Base-by-base conservation (phyloP, 2,329 filamentous ascomycete species). In the Cladobotryum protrusum region DNA sequence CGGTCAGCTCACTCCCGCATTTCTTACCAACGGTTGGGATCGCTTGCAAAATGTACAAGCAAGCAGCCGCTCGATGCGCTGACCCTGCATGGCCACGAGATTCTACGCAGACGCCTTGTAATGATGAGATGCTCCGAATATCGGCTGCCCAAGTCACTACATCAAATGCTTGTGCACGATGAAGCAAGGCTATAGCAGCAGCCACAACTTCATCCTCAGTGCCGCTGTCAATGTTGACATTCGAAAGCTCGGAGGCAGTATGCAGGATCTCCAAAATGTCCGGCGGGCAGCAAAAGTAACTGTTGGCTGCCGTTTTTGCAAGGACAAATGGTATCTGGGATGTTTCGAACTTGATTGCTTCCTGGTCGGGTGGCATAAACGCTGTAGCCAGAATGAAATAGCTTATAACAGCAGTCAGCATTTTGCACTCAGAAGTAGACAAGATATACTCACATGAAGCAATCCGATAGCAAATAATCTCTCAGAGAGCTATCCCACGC, bases 381-480 rank as follows among this genome's bases (percentile, higher is more conserved):
- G 71, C 70, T 1, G 74, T 73, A 2, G 67, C 72, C 17, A 75
- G 58, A 41, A 76, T 71, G 42, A 71, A 72, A 54, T 75, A 76
- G 37, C 69, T 72, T 32, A 1, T 13, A 15, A 19, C 36, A 11
- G 5, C 39, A 20, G 17, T 47, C 34, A 50, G 34, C n/a, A n/a
- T 3, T 3, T 17, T 33, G 12, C 2, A n/a, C 32, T 14, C 7
- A 32, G 1, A 18, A 12, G 24, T 29, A 33, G 1, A 13, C 37
- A 17, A 52, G 33, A 19, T 8, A 17, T 15, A 61, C 68, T 57
- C 54, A 72, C 59, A 73, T 72, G 47, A 76, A 71, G 55, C 71
- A 76, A 54, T 77, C 74, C 1, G 73, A 74, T 18, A 75, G 61
- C 50, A 77, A 66, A 53, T 72, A 72, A 52, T 76, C 69, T 34